Conservation (phyloP, 2,329 filamentous ascomycete genomes). For the Didymella arachidicola region DNA sequence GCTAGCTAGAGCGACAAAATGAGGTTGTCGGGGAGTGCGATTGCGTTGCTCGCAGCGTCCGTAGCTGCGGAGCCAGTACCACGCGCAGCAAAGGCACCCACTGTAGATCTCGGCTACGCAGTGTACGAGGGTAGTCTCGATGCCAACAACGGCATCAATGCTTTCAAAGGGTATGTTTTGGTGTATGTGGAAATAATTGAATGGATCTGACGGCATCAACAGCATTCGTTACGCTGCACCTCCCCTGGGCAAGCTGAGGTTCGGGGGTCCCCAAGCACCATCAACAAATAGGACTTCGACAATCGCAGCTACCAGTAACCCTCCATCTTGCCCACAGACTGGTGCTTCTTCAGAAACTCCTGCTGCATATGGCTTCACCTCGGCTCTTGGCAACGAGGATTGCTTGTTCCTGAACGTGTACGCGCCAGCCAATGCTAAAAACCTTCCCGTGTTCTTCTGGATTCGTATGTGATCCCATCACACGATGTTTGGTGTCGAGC, state of each 20-base stretch:
- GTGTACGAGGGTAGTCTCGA: constrained; percentile 42
- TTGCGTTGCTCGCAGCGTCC: constrained; percentile 31
- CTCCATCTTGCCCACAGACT: constrained; percentile 45
- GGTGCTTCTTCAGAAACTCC: constrained; percentile 40
- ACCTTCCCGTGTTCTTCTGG: constrained; percentile 63
- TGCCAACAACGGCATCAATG: constrained; percentile 35
- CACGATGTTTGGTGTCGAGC: constrained; percentile 13
- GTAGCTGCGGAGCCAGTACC: constrained; percentile 34
- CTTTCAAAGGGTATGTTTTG: constrained; percentile 43
- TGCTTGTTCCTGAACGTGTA: constrained; percentile 54
- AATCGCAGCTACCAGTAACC: constrained; percentile 55
- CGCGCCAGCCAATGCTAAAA: constrained; percentile 52
- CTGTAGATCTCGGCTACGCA: constrained; percentile 45
- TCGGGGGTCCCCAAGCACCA: constrained; percentile 59
- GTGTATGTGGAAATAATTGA: neutral
- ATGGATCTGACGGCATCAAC: constrained; percentile 36
- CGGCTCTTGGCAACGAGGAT: constrained; percentile 49
- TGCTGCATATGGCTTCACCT: constrained; percentile 41
- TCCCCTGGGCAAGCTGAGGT: constrained; percentile 61
- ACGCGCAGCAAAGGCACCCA: constrained; percentile 32
- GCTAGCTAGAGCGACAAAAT: constrained; percentile 21
- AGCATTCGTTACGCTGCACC: constrained; percentile 60
- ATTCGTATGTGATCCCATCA: constrained; percentile 51
- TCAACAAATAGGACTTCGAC: constrained; percentile 50
- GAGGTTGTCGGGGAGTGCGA: constrained; percentile 20